These are phyloP conservation scores for Colletotrichum sp. DNA, from an alignment of 2,329 filamentous ascomycete species.

Conservation along the genomic window DNA sequence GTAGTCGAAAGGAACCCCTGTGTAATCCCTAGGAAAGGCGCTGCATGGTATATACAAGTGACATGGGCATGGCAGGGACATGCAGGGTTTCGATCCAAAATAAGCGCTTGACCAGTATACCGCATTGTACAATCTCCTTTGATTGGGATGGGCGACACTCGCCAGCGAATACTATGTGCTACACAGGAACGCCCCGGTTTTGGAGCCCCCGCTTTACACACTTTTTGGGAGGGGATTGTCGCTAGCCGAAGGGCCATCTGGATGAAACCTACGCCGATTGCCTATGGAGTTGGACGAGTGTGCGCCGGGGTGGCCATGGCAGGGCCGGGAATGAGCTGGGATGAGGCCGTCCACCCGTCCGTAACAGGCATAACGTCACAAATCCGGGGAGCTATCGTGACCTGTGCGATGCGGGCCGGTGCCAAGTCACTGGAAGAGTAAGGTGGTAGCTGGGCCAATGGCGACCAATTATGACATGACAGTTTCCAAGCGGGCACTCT, in stretches of 20 bases:
- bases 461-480: background rate
- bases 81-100: background rate
- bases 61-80: background rate
- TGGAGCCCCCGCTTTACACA: background rate
- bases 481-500: background rate
- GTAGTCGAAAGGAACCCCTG: background rate
- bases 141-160: slow-evolving; percentile 8
- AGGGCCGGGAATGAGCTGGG: background rate
- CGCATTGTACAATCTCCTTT: slow-evolving; percentile 12
- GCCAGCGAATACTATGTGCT: background rate
- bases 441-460: background rate
- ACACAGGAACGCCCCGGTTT: background rate
- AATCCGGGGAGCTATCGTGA: slow-evolving; percentile 5
- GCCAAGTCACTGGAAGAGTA: slow-evolving; percentile 11
- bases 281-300: background rate
- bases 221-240: background rate
- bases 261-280: background rate
- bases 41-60: background rate
- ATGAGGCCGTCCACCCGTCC: background rate
- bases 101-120: background rate
- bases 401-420: background rate
- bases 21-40: background rate
- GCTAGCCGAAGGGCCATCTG: background rate
- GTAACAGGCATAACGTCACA: background rate
- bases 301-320: background rate